Evolutionary conservation across 805 yeast species (phyloP).

Genomic region (Nakazawaea ambrosiae): DNA sequence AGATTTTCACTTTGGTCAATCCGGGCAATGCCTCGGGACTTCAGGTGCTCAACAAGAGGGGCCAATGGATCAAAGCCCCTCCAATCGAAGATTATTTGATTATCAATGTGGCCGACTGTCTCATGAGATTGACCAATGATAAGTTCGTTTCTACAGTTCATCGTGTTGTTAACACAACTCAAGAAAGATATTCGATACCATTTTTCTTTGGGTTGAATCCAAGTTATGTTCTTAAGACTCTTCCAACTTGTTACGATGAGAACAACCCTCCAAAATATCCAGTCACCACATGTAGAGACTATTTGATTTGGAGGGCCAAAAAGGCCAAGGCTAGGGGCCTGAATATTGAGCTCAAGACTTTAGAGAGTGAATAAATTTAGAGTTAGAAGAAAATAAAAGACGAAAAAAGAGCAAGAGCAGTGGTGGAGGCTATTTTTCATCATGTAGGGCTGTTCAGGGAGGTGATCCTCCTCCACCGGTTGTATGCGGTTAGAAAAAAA

Average conservation of each 20-base stretch:
- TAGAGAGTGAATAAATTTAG: no score
- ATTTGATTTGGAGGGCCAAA: slow-evolving; percentile 7
- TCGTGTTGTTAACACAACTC: slow-evolving; percentile 26
- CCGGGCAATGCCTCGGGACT: slow-evolving; percentile 24
- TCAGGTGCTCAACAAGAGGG: slow-evolving; percentile 26
- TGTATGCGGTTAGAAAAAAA: no score
- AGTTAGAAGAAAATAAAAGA: no score
- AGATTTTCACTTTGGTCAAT: slow-evolving; percentile 22
- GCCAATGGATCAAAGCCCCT: slow-evolving; percentile 26
- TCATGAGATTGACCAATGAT: slow-evolving; percentile 32
- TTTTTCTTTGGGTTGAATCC: slow-evolving; percentile 19
- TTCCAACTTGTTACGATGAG: slow-evolving; percentile 15
- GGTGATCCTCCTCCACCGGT: no score
- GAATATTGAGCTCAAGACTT: slow-evolving; percentile 1
- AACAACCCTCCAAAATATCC: slow-evolving; percentile 6
- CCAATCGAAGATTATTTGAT: slow-evolving; percentile 26
- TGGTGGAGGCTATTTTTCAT: no score
- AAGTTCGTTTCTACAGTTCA: slow-evolving; percentile 29
- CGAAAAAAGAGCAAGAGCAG: no score
- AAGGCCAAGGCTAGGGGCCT: slow-evolving; percentile 1
- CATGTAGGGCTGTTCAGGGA: no score
- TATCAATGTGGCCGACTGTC: slow-evolving; percentile 31
- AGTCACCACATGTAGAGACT: slow-evolving; percentile 3
- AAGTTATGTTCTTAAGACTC: slow-evolving; percentile 14
- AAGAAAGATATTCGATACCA: slow-evolving; percentile 22